Conservation (phyloP, 306 rosid genomes). For the Psophocarpus tetragonolobus region DNA sequence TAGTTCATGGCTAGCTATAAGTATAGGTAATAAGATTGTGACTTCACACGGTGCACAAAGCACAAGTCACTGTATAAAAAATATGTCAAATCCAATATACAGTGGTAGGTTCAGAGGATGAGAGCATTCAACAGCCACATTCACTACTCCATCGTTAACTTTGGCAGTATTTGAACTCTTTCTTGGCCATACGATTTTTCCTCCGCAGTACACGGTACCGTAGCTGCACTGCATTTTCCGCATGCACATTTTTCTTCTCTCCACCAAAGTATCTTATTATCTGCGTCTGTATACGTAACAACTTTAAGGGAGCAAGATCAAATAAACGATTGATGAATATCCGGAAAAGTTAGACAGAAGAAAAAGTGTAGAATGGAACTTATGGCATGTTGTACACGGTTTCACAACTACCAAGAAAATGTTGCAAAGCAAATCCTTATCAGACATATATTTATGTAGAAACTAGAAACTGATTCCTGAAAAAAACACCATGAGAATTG, state of each 20-base stretch:
- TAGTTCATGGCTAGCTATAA: neutral
- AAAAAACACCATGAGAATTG: slow-evolving; percentile 5
- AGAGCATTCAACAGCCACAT: slow-evolving; percentile 16
- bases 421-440: neutral
- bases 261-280: neutral
- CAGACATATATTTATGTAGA: neutral
- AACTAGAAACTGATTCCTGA: slow-evolving; percentile 22
- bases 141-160: neutral
- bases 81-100: neutral
- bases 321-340: neutral
- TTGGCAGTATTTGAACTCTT: slow-evolving; percentile 11
- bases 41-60: neutral
- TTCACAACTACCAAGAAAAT: neutral
- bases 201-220: neutral
- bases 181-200: slow-evolving; percentile 4
- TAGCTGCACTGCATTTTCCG: slow-evolving; percentile 1
- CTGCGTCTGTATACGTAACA: neutral
- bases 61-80: neutral
- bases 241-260: neutral
- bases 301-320: neutral
- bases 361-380: neutral
- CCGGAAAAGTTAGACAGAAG: neutral
- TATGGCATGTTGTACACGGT: neutral
- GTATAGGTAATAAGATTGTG: neutral
- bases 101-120: neutral